Base-by-base conservation (phyloP, 768 basidiomycete species). In the Lactarius vividus region DNA sequence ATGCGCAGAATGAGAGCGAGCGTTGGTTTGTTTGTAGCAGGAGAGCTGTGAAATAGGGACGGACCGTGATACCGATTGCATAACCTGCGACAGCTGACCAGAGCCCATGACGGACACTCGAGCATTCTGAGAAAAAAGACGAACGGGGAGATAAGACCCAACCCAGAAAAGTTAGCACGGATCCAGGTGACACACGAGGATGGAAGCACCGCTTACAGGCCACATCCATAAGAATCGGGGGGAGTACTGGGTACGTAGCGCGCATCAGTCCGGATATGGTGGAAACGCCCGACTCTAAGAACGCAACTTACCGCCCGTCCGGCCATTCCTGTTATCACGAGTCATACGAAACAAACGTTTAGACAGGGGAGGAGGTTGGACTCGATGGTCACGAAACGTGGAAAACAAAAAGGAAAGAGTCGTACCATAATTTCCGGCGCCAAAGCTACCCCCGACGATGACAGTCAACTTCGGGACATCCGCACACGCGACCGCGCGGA, bases 201-300 rank as follows among this genome's bases (percentile, higher is more conserved):
- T 20, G 57, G 28, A 67, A 46, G 39, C 39, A 4, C 54, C 40
- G 79, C 89, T 72, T 77, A 92, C 91, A 64, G 95, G 95, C 96
- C 96, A 98, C 93, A 95, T 96, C 92, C 93, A 98, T 59, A 98
- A 77, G 83, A 98, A 97, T 66, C 94, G 83, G 20, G 96, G 95
- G 5, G 92, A 94, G 77, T 96, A 98, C 88, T 95, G 54, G 16
- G 26, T 26, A 52, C 23, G 49, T 26, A 42, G 57, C n/a, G 44
- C 29, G 57, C 59, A 52, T 44, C 49, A 20, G 28, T 33, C 57
- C 46, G 13, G 40, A 55, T 57, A n/a, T 69, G 59, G 57, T 40
- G 53, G 33, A 40, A 26, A 37, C 5, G 29, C 28, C 67, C 65
- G 26, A 59, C 57, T 33, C n/a, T 11, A 29, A 23, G 37, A 53